Conservation (phyloP, 106 monocot genomes). For the Posidonia australis region DNA sequence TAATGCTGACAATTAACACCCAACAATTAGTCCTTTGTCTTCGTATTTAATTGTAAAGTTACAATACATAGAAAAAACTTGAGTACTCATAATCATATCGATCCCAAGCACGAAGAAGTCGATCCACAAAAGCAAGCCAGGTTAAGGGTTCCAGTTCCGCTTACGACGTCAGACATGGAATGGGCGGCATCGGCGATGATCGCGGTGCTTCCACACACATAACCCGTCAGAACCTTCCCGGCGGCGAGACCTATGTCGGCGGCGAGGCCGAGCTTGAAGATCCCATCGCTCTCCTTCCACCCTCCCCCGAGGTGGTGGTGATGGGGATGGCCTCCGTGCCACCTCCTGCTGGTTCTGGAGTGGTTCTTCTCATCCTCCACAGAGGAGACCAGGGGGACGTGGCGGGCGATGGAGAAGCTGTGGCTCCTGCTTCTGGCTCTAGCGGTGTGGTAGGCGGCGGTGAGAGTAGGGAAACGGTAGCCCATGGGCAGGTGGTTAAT, state of each 20-base stretch:
- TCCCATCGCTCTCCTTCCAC: slow-evolving; percentile 11
- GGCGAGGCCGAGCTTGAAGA: slow-evolving; percentile 26
- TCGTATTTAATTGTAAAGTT: no score
- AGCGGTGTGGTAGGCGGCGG: background rate
- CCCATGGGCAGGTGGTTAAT: slow-evolving; percentile 5
- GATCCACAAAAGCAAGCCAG: background rate
- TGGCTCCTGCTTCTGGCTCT: background rate
- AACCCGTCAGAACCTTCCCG: slow-evolving; percentile 16
- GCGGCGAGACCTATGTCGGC: slow-evolving; percentile 21
- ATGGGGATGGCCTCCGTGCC: slow-evolving; percentile 16
- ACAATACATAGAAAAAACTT: background rate
- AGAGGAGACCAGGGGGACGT: background rate
- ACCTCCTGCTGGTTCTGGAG: slow-evolving; percentile 14
- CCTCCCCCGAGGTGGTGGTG: slow-evolving; percentile 3
- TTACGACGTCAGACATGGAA: slow-evolving; percentile 23
- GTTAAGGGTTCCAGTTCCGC: background rate
- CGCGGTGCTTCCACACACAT: slow-evolving; percentile 18
- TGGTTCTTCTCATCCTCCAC: background rate
- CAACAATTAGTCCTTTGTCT: no score
- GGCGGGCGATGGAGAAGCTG: background rate
- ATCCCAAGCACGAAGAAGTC: background rate
- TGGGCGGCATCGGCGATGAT: slow-evolving; percentile 24
- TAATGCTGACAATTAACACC: no score
- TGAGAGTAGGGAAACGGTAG: slow-evolving; percentile 1
- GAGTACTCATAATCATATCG: no score